Conservation (phyloP, 306 rosid genomes). For the Mucuna pruriens region DNA sequence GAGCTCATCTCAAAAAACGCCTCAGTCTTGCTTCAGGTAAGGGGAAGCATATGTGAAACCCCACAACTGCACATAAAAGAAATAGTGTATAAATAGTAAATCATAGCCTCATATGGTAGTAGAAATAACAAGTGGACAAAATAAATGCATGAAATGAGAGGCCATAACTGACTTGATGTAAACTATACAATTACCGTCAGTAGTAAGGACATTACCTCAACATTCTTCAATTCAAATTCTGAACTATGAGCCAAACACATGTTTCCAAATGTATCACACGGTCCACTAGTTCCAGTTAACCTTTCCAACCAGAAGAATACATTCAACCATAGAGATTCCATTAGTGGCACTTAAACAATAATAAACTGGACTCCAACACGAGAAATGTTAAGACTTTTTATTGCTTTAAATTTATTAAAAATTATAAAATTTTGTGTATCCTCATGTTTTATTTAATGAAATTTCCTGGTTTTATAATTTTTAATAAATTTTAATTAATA, state of each 20-base stretch:
- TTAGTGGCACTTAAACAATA: background rate
- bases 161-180: background rate
- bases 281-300: slow-evolving; percentile 80
- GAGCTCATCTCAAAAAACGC: background rate
- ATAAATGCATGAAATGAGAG: background rate
- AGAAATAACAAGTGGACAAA: background rate
- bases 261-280: slow-evolving; percentile 79
- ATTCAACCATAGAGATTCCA: slow-evolving; percentile 3
- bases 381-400: too few relatives aligned
- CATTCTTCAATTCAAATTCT: slow-evolving; percentile 79
- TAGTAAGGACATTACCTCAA: slow-evolving; percentile 61
- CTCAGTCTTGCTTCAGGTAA: slow-evolving; percentile 46
- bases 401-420: too few relatives aligned
- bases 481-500: too few relatives aligned
- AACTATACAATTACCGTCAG: background rate
- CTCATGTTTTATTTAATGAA: too few relatives aligned
- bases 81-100: background rate
- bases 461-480: too few relatives aligned
- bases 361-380: too few relatives aligned
- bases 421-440: too few relatives aligned
- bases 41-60: slow-evolving; percentile 76
- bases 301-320: slow-evolving; percentile 41
- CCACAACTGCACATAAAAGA: slow-evolving; percentile 72
- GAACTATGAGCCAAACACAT: slow-evolving; percentile 69
- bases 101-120: background rate